Conservation (phyloP, 345 rosid genomes). For the Eucalyptus grandis region DNA sequence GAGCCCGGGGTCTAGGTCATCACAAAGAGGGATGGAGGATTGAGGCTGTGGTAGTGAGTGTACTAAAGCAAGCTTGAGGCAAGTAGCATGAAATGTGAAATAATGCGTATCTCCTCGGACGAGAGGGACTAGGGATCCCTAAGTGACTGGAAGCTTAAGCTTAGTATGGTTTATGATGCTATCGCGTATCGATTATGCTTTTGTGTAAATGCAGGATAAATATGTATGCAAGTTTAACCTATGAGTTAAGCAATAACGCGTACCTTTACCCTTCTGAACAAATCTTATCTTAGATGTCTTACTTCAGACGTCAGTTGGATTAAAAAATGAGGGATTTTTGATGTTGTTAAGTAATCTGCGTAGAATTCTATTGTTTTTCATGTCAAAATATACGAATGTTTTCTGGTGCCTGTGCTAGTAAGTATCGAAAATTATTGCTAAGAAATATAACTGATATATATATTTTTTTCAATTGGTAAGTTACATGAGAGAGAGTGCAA, state of each 20-base stretch:
- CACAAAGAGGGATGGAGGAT: not conserved
- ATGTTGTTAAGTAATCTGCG: not conserved
- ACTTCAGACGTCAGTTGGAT: not conserved
- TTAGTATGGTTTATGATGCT: too few species aligned
- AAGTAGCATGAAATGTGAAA: not conserved
- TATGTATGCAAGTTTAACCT: not conserved
- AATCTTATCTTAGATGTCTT: not conserved
- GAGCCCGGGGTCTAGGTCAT: not conserved
- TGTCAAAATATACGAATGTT: not conserved
- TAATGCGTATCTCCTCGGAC: not conserved
- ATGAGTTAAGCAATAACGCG: not conserved
- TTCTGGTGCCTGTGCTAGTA: not conserved
- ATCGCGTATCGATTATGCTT: not conserved
- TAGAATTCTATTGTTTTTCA: not conserved
- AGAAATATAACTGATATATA: not conserved
- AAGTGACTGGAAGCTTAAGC: not conserved
- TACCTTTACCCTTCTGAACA: not conserved
- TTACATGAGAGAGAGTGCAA: not conserved
- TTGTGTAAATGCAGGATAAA: not conserved
- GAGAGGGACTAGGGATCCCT: not conserved
- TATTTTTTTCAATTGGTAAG: too few species aligned
- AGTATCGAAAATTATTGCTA: not conserved
- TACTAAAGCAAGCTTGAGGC: not conserved
- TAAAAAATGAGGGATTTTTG: not conserved
- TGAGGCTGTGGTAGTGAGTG: not conserved